Evolutionary conservation across 2,329 filamentous ascomycete genomes (phyloP), one percentile per base, ranked within the genome.

Genomic region (Fusarium camptoceras): DNA sequence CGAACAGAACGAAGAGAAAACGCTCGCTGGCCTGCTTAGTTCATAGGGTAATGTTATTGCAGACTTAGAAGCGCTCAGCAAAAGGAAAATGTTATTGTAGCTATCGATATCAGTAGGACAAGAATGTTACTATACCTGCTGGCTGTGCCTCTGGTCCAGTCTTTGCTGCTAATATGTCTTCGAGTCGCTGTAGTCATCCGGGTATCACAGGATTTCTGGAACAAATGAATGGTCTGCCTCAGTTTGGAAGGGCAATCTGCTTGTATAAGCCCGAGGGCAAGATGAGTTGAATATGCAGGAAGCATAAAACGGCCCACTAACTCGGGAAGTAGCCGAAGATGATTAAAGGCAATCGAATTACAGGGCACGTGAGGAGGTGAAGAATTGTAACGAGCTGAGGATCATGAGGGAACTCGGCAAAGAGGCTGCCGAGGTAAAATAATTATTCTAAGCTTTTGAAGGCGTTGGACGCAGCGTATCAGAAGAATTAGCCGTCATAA

Each of bases 1-100:
- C 55, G 85, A 87, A 73, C 80, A 84, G 68, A 85, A 84, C 70
- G 82, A 86, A 65, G 83, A 86, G 75, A 87, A 85, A 76, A 79
- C 85, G 14, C 78, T 89, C 55, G 84, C 85, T 6, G 81, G 81
- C 59, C 77, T 87, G 59, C 47, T 66, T 44, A 66, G 61, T 42
- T 63, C 61, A 39, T 75, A 72, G 62, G 63, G 55, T 44, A 66
- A 55, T 42, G 56, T 43, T 31, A 50, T 53, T 66, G 50, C 48
- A 43, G 53, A 57, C 39, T 44, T 44, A 51, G 44, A 58, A 70
- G 46, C 54, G n/a, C 59, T 58, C 34, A 42, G 56, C 37, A 61
- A 53, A 61, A 50, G 51, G 44, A 48, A 54, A 44, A 49, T 48
- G 47, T 8, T 48, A 43, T 8, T 57, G 42, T 42, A 43, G 49